Percentiles rank a stretch among this genome's conserved stretches.
phyloP scores from a whole-genome alignment of 345 rosid genomes.

The Passiflora organensis region DNA sequence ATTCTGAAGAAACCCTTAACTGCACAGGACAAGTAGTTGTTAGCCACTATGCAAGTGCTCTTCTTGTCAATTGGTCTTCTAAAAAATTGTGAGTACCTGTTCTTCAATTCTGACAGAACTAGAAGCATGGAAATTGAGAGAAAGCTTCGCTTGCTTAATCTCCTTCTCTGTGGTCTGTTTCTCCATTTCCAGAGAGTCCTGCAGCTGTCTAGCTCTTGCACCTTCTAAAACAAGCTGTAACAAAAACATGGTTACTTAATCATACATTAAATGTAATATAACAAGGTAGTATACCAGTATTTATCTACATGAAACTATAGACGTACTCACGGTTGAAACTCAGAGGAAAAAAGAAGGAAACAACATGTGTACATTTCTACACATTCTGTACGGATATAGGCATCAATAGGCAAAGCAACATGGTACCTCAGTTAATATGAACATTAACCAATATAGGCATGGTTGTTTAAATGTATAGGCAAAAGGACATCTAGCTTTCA shows the following conservation, averaged over 20 bases:
- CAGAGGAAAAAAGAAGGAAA: too few species aligned
- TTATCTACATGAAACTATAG: too few species aligned
- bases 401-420: too few species aligned
- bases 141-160: conserved; percentile 62
- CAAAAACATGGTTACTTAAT: conserved; percentile 16
- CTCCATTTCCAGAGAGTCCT: conserved; percentile 53
- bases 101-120: conserved; percentile 75
- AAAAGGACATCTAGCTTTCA: too few species aligned
- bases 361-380: too few species aligned
- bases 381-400: too few species aligned
- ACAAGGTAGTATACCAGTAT: too few species aligned
- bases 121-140: conserved; percentile 56
- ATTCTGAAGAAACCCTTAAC: conserved; percentile 59
- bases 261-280: conserved; percentile 4
- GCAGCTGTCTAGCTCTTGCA: conserved; percentile 65
- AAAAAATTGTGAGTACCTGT: conserved; percentile 66
- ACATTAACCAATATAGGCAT: too few species aligned
- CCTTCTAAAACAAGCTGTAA: conserved; percentile 86
- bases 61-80: background rate
- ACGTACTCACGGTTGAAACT: too few species aligned
- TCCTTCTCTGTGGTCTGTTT: conserved; percentile 58
- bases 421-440: too few species aligned
- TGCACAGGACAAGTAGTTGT: conserved; percentile 35
- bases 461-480: too few species aligned
- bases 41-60: conserved; percentile 1